A percentile compares a stretch with the other conserved stretches of the same genome.
Evolutionary conservation across 1,284 basidiomycete species (phyloP).

Genomic region (Amylostereum areolatum): DNA sequence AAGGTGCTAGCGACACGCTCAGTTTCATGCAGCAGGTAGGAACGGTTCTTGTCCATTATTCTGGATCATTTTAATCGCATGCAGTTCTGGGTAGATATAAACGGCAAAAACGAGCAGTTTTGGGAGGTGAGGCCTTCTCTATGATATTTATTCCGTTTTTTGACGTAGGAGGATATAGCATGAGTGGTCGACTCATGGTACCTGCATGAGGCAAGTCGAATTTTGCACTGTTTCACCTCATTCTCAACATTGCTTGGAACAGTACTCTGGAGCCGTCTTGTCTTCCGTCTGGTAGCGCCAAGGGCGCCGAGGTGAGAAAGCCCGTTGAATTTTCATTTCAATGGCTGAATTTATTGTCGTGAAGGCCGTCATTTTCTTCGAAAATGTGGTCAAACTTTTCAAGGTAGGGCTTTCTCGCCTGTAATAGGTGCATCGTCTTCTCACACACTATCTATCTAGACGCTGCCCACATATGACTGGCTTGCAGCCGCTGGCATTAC

Average conservation of each 20-base stretch:
- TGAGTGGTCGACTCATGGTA: slow-evolving; percentile 70
- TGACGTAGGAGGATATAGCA: slow-evolving; percentile 32
- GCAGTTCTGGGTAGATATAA: too few species aligned
- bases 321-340: slow-evolving; percentile 1
- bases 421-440: too few species aligned
- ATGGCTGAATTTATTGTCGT: slow-evolving; percentile 1
- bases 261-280: slow-evolving; percentile 61
- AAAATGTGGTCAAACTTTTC: slow-evolving; percentile 60
- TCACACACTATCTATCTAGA: slow-evolving; percentile 16
- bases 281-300: slow-evolving; percentile 48
- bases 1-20: slow-evolving; percentile 59
- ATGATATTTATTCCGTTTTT: slow-evolving; percentile 27
- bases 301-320: slow-evolving; percentile 48
- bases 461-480: slow-evolving; percentile 68
- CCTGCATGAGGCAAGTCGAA: slow-evolving; percentile 33
- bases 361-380: slow-evolving; percentile 69
- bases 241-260: neutral
- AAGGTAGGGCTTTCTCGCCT: slow-evolving; percentile 16
- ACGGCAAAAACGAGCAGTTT: slow-evolving; percentile 33
- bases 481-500: slow-evolving; percentile 67
- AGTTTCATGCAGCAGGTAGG: slow-evolving; percentile 56
- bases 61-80: neutral
- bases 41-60: slow-evolving; percentile 2
- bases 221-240: too few species aligned
- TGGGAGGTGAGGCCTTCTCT: slow-evolving; percentile 58